Base-by-base conservation (phyloP, 305 asterid genomes). In the Solanum hybrid region DNA sequence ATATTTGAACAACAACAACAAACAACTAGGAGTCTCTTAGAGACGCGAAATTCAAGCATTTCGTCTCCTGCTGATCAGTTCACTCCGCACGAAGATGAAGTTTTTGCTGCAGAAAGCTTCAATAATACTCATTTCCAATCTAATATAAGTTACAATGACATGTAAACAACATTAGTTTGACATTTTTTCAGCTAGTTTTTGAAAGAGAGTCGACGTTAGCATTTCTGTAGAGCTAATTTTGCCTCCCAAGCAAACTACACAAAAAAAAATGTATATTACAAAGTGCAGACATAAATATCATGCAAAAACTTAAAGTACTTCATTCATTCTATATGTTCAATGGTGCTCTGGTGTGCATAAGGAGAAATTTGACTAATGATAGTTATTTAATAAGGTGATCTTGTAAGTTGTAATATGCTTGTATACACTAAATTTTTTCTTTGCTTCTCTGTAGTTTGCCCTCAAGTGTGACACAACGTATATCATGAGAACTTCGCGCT, bases 1-100 rank as follows among this genome's bases (percentile, higher is more conserved):
- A 94, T 95, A 96, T 91, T 96, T 87, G 98, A 95, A 85, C 93
- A 93, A 91, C 99, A 96, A 90, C 95, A 93, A 85, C 90, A 91
- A 40, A 92, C 96, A 31, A 88, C 91, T 2, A 91, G 71, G 90
- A 91, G 92, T 89, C 89, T 90, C 31, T 64, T 91, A 81, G 94
- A 91, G 87, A 86, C 93, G 32, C 92, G 86, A 72, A 92, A 89
- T 45, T 88, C 93, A 10, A 88, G 82, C 90, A 89, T 84, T 34
- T 40, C 87, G 78, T 93, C 93, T 89, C 90, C 93, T 10, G 64
- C 24, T 89, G 84, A 91, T 37, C 85, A 84, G 89, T 91, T 71
- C 89, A 19, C 71, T 92, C 72, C 73, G 79, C 31, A 35, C 0
- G 91, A 78, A 32, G 95, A 95, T 72, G 93, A 91, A 90, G 90